Base-by-base conservation (phyloP, 2,329 filamentous ascomycete genomes). In the Sporothrix luriei region DNA sequence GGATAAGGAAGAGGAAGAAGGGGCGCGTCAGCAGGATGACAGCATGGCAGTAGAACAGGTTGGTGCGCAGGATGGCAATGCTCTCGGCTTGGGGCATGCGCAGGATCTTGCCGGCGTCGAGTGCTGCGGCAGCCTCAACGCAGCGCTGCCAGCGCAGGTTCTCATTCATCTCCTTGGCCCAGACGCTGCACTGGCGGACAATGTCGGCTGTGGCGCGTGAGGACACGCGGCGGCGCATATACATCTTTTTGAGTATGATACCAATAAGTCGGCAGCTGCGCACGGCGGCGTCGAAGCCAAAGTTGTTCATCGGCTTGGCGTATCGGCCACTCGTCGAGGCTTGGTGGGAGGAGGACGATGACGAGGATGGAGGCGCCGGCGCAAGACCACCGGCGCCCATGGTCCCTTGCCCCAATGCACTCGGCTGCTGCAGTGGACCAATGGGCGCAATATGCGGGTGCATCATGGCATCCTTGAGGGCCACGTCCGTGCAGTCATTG, bases 1-100 rank as follows among this genome's bases (percentile, higher is more conserved):
- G 86, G 52, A 88, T 80, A 14, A 88, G 80, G 70, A 84, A 85
- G 16, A 90, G 78, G 70, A 90, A 88, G 75, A 90, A 90, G 0
- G 89, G 88, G 38, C 88, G 81, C 1, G 86, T 88, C 1, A 91
- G 81, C 0, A 91, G 80, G 33, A 90, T 84, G 54, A 89, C 83
- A 0, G 87, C 86, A 75, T 90, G 87, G 69, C 83, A 85, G 70
- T 89, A 86, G 48, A 90, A 79, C 29, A 90, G 78, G 71, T 89
- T 88, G 70, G 85, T 80, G 72, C 90, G 88, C 6, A 90, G 77
- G n/a, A 88, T 84, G 4, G 86, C 84, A 46, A 90, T 83, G 3
- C 84, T 84, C 71, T 86, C 80, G 80, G n/a, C 43, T 24, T 11
- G 65, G n/a, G 19, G 40, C 0, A 48, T 83, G 78, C 75, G 29